phyloP scores from a whole-genome alignment of 2,329 filamentous ascomycete genomes.

The Cladosporium velox region DNA sequence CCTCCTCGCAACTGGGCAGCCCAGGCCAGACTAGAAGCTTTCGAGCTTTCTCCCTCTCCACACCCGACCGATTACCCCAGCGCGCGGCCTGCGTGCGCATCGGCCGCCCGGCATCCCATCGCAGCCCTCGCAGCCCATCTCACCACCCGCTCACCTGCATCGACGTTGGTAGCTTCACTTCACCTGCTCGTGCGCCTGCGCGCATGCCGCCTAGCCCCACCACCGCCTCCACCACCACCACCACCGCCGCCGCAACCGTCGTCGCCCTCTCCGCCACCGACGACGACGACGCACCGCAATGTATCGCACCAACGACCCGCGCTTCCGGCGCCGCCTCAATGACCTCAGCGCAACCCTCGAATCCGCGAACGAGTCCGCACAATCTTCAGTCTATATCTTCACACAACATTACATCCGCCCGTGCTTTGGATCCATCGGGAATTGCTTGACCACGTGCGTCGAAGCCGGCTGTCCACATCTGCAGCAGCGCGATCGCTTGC shows the following conservation, averaged over 20 bases:
- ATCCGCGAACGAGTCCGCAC: conserved; percentile 86
- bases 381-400: conserved; percentile 86
- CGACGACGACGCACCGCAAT: conserved; percentile 39
- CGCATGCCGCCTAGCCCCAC: conserved; percentile 6
- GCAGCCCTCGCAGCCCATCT: neutral
- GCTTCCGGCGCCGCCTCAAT: conserved; percentile 90
- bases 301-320: conserved; percentile 72
- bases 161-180: conserved; percentile 11
- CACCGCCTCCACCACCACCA: conserved; percentile 1
- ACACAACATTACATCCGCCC: conserved; percentile 81
- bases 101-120: neutral
- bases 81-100: neutral
- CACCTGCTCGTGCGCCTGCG: conserved; percentile 14
- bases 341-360: conserved; percentile 90
- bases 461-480: conserved; percentile 50
- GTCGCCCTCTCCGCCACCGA: neutral
- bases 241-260: neutral
- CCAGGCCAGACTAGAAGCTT: neutral
- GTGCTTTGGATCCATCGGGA: conserved; percentile 69
- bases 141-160: neutral
- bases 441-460: conserved; percentile 69
- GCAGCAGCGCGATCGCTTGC: conserved; percentile 47
- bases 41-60: neutral
- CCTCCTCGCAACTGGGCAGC: neutral
- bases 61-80: neutral